These are phyloP conservation scores for Termitomyces sp. DNA, from an alignment of 768 basidiomycete species.

Conservation along the genomic window DNA sequence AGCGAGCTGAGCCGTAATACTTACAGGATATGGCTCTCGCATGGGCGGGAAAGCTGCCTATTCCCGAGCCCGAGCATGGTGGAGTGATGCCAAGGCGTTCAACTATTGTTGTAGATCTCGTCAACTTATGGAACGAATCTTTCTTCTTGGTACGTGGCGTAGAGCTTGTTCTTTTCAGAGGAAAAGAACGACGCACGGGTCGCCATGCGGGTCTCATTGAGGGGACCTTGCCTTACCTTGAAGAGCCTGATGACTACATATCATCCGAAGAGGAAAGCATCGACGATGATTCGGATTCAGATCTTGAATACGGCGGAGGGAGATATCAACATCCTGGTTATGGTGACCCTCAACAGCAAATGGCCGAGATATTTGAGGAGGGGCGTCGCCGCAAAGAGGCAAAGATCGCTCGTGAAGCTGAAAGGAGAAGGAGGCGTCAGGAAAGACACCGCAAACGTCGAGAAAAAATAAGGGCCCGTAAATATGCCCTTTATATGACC, in stretches of 20 bases:
- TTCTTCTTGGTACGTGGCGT: constrained; percentile 75
- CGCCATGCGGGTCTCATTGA: constrained; percentile 52
- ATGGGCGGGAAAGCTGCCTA: constrained; percentile 76
- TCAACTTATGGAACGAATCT: constrained; percentile 76
- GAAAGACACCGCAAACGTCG: constrained; percentile 63
- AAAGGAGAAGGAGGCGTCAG: constrained; percentile 58
- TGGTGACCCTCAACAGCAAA: constrained; percentile 34
- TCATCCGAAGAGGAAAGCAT: constrained; percentile 38
- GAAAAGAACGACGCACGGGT: constrained; percentile 75
- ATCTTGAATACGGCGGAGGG: constrained; percentile 38
- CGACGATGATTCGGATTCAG: constrained; percentile 32
- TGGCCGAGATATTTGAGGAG: constrained; percentile 45
- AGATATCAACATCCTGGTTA: constrained; percentile 33
- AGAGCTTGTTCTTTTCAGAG: constrained; percentile 81
- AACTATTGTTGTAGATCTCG: constrained; percentile 60
- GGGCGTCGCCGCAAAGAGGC: constrained; percentile 51
- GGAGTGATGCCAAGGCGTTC: constrained; percentile 56
- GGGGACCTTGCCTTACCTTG: constrained; percentile 45
- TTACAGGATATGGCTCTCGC: constrained; percentile 67
- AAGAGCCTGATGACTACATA: constrained; percentile 39
- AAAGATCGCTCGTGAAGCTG: constrained; percentile 35
- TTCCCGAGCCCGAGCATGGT: constrained; percentile 44
- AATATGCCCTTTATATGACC: constrained; percentile 60
- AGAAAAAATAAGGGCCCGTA: constrained; percentile 57
- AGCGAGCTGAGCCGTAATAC: constrained; percentile 1